A percentile compares a stretch with the other conserved stretches of the same genome.
Evolutionary conservation across 495 filamentous ascomycete species (phyloP).

Genomic region (Xylaria longipes): DNA sequence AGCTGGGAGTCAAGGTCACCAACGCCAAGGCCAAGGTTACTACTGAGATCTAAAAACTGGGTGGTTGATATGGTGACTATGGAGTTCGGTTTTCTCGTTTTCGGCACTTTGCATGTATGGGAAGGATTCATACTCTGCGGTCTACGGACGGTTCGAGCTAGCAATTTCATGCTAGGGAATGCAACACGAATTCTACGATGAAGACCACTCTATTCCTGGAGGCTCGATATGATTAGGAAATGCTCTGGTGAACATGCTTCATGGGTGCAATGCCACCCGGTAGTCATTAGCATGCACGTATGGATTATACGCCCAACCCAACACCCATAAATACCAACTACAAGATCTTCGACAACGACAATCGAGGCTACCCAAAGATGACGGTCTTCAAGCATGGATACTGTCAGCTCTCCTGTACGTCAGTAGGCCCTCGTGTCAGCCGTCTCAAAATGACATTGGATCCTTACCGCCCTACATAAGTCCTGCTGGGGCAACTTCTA

Average conservation of each 20-base stretch:
- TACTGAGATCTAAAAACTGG: conserved; percentile 79
- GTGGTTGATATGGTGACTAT: conserved; percentile 35
- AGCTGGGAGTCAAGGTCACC: conserved; percentile 98
- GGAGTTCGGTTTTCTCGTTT: conserved; percentile 46
- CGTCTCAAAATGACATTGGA: not conserved
- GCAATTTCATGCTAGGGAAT: conserved; percentile 46
- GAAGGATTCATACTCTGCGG: conserved; percentile 46
- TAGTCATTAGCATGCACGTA: conserved; percentile 5
- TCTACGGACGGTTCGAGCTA: conserved; percentile 46
- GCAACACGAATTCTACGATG: conserved; percentile 45
- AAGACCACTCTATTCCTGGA: conserved; percentile 32
- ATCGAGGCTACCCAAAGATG: conserved; percentile 2
- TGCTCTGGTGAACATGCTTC: conserved; percentile 24
- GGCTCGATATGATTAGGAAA: conserved; percentile 23
- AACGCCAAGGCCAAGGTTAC: conserved; percentile 98
- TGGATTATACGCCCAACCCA: conserved; percentile 11
- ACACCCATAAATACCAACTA: conserved; percentile 8
- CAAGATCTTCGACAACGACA: conserved; percentile 8
- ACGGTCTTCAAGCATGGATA: not conserved
- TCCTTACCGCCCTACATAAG: not conserved
- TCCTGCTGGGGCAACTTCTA: conserved; percentile 2
- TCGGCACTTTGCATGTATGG: conserved; percentile 46
- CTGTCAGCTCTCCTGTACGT: conserved; percentile 3
- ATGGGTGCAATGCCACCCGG: conserved; percentile 4
- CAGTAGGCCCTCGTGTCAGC: not conserved